Percentiles rank a stretch among this genome's conserved stretches.
Evolutionary conservation across 768 basidiomycete species (phyloP).

Genomic region (Austroboletus festivus): DNA sequence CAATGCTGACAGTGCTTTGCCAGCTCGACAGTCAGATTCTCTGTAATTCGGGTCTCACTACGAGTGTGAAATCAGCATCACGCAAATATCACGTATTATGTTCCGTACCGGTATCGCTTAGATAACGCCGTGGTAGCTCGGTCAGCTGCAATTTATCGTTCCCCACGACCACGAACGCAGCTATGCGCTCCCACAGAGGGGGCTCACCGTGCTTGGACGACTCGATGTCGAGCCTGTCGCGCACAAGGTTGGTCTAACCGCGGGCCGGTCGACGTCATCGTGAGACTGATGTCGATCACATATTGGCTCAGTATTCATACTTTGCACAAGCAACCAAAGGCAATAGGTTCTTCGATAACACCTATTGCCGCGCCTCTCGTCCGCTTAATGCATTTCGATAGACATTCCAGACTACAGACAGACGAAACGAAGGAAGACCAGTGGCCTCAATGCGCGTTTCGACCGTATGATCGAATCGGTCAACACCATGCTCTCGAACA

Average conservation of each 20-base stretch:
- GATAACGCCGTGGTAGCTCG: constrained; percentile 4
- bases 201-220: too few species aligned
- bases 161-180: too few species aligned
- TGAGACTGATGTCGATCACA: background rate
- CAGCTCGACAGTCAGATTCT: too few species aligned
- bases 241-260: constrained; percentile 9
- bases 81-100: too few species aligned
- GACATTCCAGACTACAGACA: constrained; percentile 10
- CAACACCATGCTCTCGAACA: constrained; percentile 35
- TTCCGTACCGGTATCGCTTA: constrained; percentile 7
- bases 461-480: constrained; percentile 68
- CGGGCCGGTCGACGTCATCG: background rate
- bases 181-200: too few species aligned
- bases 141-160: background rate
- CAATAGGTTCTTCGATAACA: constrained; percentile 13
- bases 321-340: background rate
- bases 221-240: constrained; percentile 9
- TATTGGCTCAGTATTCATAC: background rate
- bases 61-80: too few species aligned
- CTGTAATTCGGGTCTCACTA: too few species aligned
- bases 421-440: constrained; percentile 48
- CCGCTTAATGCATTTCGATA: constrained; percentile 5
- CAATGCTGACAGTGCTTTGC: too few species aligned
- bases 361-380: background rate
- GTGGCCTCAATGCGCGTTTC: constrained; percentile 54